A percentile compares a stretch with the other conserved stretches of the same genome.
Evolutionary conservation across 345 rosid genomes (phyloP).

Genomic region (Conringia planisiliqua): DNA sequence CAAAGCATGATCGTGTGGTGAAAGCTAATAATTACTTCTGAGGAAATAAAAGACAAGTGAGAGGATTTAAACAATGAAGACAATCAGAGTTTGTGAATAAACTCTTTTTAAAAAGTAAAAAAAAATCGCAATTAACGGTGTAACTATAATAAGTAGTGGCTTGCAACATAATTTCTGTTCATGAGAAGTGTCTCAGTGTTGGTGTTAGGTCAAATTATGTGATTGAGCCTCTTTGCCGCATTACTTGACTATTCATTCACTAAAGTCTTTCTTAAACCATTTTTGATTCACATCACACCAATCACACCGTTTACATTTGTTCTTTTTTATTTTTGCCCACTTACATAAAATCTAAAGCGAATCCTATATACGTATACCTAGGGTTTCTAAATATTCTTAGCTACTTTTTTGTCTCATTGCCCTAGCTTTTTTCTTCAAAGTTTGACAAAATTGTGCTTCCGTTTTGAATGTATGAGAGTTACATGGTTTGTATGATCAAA

Average conservation of each 20-base stretch:
- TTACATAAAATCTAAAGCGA: not conserved
- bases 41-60: conserved; percentile 21
- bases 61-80: conserved; percentile 6
- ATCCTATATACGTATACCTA: not conserved
- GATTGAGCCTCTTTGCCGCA: conserved; percentile 33
- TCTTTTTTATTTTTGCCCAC: not conserved
- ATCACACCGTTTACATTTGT: not conserved
- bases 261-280: not conserved
- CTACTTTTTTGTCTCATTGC: conserved; percentile 11
- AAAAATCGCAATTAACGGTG: not conserved
- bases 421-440: conserved; percentile 14
- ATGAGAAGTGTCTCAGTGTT: conserved; percentile 19
- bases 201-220: conserved; percentile 30
- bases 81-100: not conserved
- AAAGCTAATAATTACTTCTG: conserved; percentile 19
- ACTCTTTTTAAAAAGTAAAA: not conserved
- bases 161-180: conserved; percentile 34
- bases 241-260: conserved; percentile 36
- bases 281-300: conserved; percentile 8
- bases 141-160: conserved; percentile 11
- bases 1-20: conserved; percentile 25
- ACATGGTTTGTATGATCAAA: not conserved
- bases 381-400: conserved; percentile 20
- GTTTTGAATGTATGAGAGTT: not conserved
- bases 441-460: conserved; percentile 27